Base-by-base conservation (phyloP, 2,329 filamentous ascomycete genomes). In the Didymella pinodella region DNA sequence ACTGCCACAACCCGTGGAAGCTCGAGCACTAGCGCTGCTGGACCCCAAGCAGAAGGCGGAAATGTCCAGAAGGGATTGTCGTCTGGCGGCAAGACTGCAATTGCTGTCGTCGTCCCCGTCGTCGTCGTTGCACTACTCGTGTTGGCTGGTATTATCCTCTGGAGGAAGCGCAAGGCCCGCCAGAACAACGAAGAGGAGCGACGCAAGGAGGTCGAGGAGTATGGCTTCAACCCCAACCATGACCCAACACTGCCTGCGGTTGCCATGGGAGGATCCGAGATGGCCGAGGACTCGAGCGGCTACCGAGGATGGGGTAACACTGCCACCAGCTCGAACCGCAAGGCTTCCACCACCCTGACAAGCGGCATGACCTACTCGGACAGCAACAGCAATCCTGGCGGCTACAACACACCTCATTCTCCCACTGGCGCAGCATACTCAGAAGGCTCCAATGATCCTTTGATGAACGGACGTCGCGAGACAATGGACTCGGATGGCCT, bases 181-280 rank as follows among this genome's bases (percentile, higher is more conserved):
- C 95, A 92, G 82, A 87, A 88, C 63, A 90, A 90, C 14, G 92
- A 95, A 73, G 95, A 97, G 75, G 88, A 93, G 70, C 87, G 95
- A 49, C 87, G 93, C 64, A 97, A 97, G 80, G 95, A 99, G 78
- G 93, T 97, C 11, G 94, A 98, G 76, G 95, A 98, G 74, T 98
- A 98, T 75, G 90, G 91, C 31, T 98, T 93, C 82, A 98, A 98
- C 77, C 95, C 95, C n/a, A 98, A 98, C 78, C 89, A 93, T 60
- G 93, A 97, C 74, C 92, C 93, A 0, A 92, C 90, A 0, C 83
- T 97, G 12, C 87, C 87, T 7, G 82, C 83, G 10, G 81, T 86
- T 16, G 81, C 79, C 26, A 79, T 83, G 51, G 84, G 84, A 53
- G 84, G 84, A 52, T 80, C 84, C 41, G 88, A 94, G 75, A 93